Evolutionary conservation across 2,329 filamentous ascomycete genomes (phyloP).

Genomic region (Aspergillus spinulosporus): DNA sequence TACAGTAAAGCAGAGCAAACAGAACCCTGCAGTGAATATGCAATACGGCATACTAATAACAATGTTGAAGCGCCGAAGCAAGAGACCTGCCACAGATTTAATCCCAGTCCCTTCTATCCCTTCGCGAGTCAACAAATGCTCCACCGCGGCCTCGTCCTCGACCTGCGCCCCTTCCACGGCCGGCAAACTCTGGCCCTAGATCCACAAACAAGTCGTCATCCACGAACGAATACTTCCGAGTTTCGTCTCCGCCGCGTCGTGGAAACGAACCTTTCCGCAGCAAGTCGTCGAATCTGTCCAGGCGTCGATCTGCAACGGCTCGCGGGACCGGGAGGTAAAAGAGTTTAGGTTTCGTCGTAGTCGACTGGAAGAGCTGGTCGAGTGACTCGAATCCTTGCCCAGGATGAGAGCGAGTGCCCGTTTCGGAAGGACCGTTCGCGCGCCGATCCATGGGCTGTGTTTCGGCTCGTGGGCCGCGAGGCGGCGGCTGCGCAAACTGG

Average conservation of each 20-base stretch:
- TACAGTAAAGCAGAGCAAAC: not conserved
- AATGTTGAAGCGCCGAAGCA: not conserved
- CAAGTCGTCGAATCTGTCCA: constrained; percentile 58
- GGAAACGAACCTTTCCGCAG: constrained; percentile 41
- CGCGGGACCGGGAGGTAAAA: constrained; percentile 67
- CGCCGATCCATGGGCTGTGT: constrained; percentile 26
- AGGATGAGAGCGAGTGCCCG: constrained; percentile 23
- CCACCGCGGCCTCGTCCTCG: constrained; percentile 37
- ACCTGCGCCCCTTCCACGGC: constrained; percentile 26
- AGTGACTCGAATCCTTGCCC: constrained; percentile 56
- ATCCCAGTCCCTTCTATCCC: constrained; percentile 18
- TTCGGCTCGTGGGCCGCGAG: constrained; percentile 30
- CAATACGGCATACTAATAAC: not conserved
- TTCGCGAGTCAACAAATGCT: constrained; percentile 26
- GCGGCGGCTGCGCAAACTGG: constrained; percentile 25
- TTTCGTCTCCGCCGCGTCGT: constrained; percentile 51
- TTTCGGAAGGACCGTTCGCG: constrained; percentile 26
- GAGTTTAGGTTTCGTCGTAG: constrained; percentile 62
- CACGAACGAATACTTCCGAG: constrained; percentile 74
- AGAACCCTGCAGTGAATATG: not conserved
- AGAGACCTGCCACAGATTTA: not conserved
- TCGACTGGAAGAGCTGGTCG: constrained; percentile 62
- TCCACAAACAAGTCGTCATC: constrained; percentile 67
- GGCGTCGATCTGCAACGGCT: constrained; percentile 63
- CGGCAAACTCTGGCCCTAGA: constrained; percentile 64